Conservation (phyloP, 2,329 filamentous ascomycete species). For the Hymenoscyphus salicellus region DNA sequence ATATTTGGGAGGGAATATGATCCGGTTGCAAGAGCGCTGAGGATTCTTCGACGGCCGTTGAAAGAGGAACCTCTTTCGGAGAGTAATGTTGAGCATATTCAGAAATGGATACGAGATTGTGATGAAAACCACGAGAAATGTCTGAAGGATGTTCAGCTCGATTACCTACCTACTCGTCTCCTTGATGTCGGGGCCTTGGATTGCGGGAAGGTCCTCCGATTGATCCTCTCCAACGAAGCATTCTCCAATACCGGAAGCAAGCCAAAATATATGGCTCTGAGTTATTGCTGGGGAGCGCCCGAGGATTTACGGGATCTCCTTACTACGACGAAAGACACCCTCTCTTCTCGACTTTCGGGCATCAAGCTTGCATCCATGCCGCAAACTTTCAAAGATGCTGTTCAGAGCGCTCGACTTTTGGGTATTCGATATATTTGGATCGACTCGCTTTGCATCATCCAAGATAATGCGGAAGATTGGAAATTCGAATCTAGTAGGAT, state of each 20-base stretch:
- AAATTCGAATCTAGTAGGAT: slow-evolving; percentile 30
- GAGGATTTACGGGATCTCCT: slow-evolving; percentile 13
- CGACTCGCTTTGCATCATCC: slow-evolving; percentile 37
- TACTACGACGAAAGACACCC: slow-evolving; percentile 17
- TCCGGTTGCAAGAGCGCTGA: slow-evolving; percentile 3
- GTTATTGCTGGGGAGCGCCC: slow-evolving; percentile 18
- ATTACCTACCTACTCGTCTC: slow-evolving; percentile 13
- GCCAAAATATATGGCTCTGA: slow-evolving; percentile 13
- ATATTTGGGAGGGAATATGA: slow-evolving; percentile 14
- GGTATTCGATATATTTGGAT: slow-evolving; percentile 36
- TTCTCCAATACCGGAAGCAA: neutral
- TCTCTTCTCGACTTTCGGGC: neutral
- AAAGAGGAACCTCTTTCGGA: slow-evolving; percentile 8
- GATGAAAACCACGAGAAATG: slow-evolving; percentile 8
- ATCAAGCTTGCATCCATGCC: slow-evolving; percentile 17
- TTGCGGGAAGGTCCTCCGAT: neutral
- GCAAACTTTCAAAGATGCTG: slow-evolving; percentile 18
- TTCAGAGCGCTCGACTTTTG: slow-evolving; percentile 23
- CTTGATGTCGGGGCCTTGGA: slow-evolving; percentile 9
- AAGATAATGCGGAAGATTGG: slow-evolving; percentile 35
- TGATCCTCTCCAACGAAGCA: neutral
- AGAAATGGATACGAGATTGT: slow-evolving; percentile 13
- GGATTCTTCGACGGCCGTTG: slow-evolving; percentile 13
- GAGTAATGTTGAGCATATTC: slow-evolving; percentile 12
- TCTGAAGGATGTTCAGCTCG: neutral